phyloP scores from a whole-genome alignment of 441 rosid genomes.

The Croton laevigatus region DNA sequence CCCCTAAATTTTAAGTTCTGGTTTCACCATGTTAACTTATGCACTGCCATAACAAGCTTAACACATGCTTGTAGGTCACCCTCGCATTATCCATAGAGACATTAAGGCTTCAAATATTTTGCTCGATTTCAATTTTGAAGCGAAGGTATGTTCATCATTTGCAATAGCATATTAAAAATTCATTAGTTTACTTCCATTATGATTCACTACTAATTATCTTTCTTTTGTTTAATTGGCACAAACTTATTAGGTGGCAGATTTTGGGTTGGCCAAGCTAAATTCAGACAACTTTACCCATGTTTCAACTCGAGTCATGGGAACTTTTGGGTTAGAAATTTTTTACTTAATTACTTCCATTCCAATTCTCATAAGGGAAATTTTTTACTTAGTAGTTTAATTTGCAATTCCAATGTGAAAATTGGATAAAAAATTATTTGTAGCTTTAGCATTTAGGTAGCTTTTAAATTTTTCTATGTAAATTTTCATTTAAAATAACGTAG shows the following conservation, averaged over 20 bases:
- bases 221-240: not conserved
- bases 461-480: too few relatives aligned
- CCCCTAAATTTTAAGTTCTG: too few relatives aligned
- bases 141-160: slow-evolving; percentile 42
- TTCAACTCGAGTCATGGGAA: slow-evolving; percentile 94
- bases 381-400: not conserved
- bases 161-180: not conserved
- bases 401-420: too few relatives aligned
- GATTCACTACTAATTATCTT: not conserved
- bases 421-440: too few relatives aligned
- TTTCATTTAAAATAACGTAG: too few relatives aligned
- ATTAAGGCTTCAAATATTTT: slow-evolving; percentile 83
- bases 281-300: slow-evolving; percentile 73
- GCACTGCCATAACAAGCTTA: not conserved
- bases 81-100: slow-evolving; percentile 81
- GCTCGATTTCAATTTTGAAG: slow-evolving; percentile 60
- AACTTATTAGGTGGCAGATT: slow-evolving; percentile 67
- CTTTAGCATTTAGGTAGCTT: too few relatives aligned
- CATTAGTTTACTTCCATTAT: not conserved
- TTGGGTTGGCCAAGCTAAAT: slow-evolving; percentile 78
- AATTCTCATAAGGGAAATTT: too few relatives aligned
- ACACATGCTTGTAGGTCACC: slow-evolving; percentile 53
- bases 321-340: slow-evolving; percentile 70
- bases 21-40: too few relatives aligned
- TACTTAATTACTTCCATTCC: too few relatives aligned